These are phyloP conservation scores for Suillus spraguei DNA, from an alignment of 768 basidiomycete species.

Conservation along the genomic window DNA sequence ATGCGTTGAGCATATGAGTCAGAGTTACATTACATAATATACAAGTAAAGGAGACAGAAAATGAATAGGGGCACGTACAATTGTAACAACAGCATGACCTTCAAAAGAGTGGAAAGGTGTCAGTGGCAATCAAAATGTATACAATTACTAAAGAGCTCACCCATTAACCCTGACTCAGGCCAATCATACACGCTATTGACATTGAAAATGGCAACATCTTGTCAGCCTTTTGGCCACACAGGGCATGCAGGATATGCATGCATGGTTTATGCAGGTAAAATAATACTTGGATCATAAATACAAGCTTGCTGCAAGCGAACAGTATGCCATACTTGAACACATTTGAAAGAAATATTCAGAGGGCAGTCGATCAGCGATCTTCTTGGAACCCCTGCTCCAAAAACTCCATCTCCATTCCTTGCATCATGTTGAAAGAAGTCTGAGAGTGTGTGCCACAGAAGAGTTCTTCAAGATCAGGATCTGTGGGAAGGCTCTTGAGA, in stretches of 20 bases:
- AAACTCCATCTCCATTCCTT: background rate
- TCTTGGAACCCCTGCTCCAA: background rate
- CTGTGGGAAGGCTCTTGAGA: no score
- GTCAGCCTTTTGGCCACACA: no score
- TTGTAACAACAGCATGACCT: no score
- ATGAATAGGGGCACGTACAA: no score
- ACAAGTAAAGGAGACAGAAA: no score
- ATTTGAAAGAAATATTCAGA: background rate
- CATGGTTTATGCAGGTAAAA: slow-evolving; percentile 21
- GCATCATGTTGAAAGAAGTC: background rate
- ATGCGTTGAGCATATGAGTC: no score
- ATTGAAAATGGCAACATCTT: no score
- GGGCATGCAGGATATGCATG: slow-evolving; percentile 23
- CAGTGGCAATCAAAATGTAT: background rate
- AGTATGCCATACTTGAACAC: background rate
- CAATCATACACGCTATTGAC: no score
- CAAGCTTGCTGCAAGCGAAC: background rate
- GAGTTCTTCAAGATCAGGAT: no score
- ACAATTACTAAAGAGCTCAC: no score
- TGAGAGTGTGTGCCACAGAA: background rate
- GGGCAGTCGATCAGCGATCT: background rate
- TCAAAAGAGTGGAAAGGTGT: background rate
- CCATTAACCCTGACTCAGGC: no score
- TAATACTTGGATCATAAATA: background rate
- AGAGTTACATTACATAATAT: no score